A percentile compares a stretch with the other conserved stretches of the same genome.
Evolutionary conservation across 306 rosid species (phyloP).

Genomic region (Vicia villosa): DNA sequence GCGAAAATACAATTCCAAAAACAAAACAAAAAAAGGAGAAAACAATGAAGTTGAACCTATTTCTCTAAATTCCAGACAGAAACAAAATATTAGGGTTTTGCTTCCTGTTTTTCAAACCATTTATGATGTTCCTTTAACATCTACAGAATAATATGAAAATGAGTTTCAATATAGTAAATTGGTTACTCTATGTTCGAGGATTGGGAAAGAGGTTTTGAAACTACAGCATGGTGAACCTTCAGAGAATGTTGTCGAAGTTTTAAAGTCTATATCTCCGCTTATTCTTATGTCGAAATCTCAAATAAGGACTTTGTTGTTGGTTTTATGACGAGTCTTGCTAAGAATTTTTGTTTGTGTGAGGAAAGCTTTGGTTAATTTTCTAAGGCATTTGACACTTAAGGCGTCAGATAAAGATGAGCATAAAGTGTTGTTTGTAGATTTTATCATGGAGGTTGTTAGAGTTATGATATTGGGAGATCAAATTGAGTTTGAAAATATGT

Average conservation of each 20-base stretch:
- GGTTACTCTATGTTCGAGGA: constrained; percentile 49
- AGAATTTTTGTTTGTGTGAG: constrained; percentile 51
- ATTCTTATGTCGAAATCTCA: constrained; percentile 71
- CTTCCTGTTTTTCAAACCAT: constrained; percentile 62
- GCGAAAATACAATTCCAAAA: constrained; percentile 43
- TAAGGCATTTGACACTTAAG: constrained; percentile 64
- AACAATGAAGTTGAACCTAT: constrained; percentile 15
- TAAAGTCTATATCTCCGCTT: constrained; percentile 56
- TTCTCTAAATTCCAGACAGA: constrained; percentile 24
- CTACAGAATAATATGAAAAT: constrained; percentile 46
- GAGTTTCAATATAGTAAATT: constrained; percentile 45
- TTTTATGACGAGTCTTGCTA: constrained; percentile 44
- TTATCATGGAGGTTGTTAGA: constrained; percentile 66
- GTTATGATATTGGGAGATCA: constrained; percentile 58
- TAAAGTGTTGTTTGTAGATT: constrained; percentile 74
- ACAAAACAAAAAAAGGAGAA: constrained; percentile 25
- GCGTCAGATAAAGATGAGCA: constrained; percentile 81
- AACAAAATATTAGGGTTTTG: constrained; percentile 49
- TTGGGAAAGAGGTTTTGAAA: constrained; percentile 56
- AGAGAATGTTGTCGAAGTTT: constrained; percentile 62
- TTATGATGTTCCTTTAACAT: constrained; percentile 54
- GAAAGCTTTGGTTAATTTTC: constrained; percentile 69
- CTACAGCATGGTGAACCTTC: constrained; percentile 66
- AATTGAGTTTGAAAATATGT: constrained; percentile 68
- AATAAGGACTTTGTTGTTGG: constrained; percentile 62